These are phyloP conservation scores for Xerophyta viscosa DNA, from an alignment of 106 monocot genomes.

Conservation along the genomic window DNA sequence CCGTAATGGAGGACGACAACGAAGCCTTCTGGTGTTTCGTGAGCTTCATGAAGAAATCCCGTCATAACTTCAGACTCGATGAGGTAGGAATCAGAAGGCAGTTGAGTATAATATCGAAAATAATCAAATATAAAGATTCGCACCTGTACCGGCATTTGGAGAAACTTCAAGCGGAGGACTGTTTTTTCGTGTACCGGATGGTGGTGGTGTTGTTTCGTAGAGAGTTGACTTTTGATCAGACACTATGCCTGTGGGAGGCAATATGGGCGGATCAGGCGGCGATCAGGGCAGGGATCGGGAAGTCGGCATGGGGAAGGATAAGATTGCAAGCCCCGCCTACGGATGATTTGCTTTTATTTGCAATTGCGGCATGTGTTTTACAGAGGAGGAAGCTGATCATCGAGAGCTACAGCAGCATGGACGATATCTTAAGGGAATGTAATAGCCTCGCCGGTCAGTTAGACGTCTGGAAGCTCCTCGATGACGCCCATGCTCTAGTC, in stretches of 20 bases:
- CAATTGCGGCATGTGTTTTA: slow-evolving; percentile 83
- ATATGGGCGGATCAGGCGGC: slow-evolving; percentile 98
- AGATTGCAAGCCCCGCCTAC: slow-evolving; percentile 58
- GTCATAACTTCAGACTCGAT: slow-evolving; percentile 85
- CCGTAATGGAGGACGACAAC: slow-evolving; percentile 68
- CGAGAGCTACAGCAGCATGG: slow-evolving; percentile 76
- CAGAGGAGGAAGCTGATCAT: slow-evolving; percentile 75
- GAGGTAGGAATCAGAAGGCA: slow-evolving; percentile 83
- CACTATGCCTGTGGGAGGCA: slow-evolving; percentile 80
- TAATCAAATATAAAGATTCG: slow-evolving; percentile 66
- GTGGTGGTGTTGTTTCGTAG: slow-evolving; percentile 79
- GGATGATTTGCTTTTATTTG: slow-evolving; percentile 66
- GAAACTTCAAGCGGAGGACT: slow-evolving; percentile 84
- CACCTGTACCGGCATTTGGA: slow-evolving; percentile 67
- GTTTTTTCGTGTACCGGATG: slow-evolving; percentile 93
- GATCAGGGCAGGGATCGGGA: slow-evolving; percentile 51
- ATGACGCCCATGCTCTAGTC: slow-evolving; percentile 85
- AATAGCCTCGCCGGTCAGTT: slow-evolving; percentile 67
- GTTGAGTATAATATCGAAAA: slow-evolving; percentile 56
- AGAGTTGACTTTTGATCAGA: slow-evolving; percentile 82
- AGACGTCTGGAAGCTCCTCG: slow-evolving; percentile 80
- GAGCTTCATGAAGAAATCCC: slow-evolving; percentile 85
- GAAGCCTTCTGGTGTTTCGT: slow-evolving; percentile 94
- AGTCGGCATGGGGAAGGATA: slow-evolving; percentile 58
- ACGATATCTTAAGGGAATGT: slow-evolving; percentile 78